Base-by-base conservation (phyloP, 169 alveolate species). In the Eimeria falciformis region DNA sequence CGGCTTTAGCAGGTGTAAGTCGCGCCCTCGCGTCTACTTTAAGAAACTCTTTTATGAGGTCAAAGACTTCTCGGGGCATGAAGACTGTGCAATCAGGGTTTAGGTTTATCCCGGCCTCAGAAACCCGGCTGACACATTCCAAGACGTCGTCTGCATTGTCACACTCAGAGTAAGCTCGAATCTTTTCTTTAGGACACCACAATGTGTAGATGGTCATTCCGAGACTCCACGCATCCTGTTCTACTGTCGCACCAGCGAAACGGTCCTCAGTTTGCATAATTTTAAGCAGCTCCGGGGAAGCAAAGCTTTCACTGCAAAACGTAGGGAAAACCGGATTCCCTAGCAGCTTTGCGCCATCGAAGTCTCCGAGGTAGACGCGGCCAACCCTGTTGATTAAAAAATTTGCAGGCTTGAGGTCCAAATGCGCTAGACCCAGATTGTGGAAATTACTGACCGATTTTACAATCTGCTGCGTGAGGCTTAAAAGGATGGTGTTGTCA, bases 131-230 rank as follows among this genome's bases (percentile, higher is more conserved):
- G n/a, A n/a, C n/a, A n/a, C n/a, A n/a, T n/a, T n/a, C n/a, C n/a
- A n/a, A n/a, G n/a, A n/a, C n/a, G n/a, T n/a, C n/a, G n/a, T n/a
- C n/a, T n/a, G n/a, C n/a, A n/a, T n/a, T n/a, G n/a, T n/a, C n/a
- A n/a, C n/a, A n/a, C n/a, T n/a, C n/a, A n/a, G n/a, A n/a, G n/a
- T n/a, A n/a, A n/a, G n/a, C n/a, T n/a, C n/a, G n/a, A n/a, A n/a
- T n/a, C n/a, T n/a, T n/a, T n/a, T n/a, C n/a, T n/a, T n/a, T n/a
- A n/a, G 21, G 25, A 40, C 92, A 86, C 92, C 92, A 86, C 5
- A 86, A 27, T 21, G 45, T 50, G 92, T 69, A 86, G 5, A 69
- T 25, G 40, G 92, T 68, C 82, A 86, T 65, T 18, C 92, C 92
- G 21, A 86, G 92, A 5, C 47, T 46, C 92, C 92, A 86, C 27